Conservation (phyloP, 2,329 filamentous ascomycete species). For the Apiospora phragmitis region DNA sequence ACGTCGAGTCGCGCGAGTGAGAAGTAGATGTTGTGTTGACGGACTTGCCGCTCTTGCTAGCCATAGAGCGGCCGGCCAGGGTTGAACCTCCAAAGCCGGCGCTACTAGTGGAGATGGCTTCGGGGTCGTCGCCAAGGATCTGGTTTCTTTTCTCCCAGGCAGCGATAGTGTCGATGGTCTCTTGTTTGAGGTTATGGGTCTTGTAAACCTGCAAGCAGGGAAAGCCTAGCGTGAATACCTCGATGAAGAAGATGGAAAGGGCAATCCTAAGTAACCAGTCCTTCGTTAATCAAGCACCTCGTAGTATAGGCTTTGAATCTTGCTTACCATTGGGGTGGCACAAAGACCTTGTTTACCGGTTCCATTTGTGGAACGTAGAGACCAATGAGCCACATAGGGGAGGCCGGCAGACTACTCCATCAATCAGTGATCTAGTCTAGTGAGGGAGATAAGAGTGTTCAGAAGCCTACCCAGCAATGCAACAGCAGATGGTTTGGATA, state of each 20-base stretch:
- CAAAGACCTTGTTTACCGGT: conserved; percentile 53
- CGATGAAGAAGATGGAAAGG: conserved; percentile 61
- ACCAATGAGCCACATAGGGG: conserved; percentile 67
- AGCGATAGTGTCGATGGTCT: conserved; percentile 50
- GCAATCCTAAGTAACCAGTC: conserved; percentile 42
- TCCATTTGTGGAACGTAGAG: conserved; percentile 53
- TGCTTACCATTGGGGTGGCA: conserved; percentile 60
- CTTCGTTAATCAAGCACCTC: conserved; percentile 3
- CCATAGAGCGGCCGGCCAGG: conserved; percentile 14
- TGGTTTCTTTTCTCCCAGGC: conserved; percentile 47
- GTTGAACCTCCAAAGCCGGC: conserved; percentile 13
- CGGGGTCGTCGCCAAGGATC: conserved; percentile 28
- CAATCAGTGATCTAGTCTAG: background rate
- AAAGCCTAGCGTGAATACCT: conserved; percentile 64
- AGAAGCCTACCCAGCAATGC: conserved; percentile 42
- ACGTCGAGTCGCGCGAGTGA: conserved; percentile 17
- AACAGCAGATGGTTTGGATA: conserved; percentile 58
- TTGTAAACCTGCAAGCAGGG: conserved; percentile 59
- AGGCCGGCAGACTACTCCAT: conserved; percentile 55
- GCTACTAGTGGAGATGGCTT: conserved; percentile 32
- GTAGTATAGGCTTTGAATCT: conserved; percentile 35
- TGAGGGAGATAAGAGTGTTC: background rate
- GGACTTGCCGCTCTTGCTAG: conserved; percentile 18
- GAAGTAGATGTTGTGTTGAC: conserved; percentile 8
- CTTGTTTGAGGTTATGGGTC: conserved; percentile 45